Evolutionary conservation across 345 rosid genomes (phyloP), one percentile per base, ranked within the genome.

Genomic region (Punica granatum): DNA sequence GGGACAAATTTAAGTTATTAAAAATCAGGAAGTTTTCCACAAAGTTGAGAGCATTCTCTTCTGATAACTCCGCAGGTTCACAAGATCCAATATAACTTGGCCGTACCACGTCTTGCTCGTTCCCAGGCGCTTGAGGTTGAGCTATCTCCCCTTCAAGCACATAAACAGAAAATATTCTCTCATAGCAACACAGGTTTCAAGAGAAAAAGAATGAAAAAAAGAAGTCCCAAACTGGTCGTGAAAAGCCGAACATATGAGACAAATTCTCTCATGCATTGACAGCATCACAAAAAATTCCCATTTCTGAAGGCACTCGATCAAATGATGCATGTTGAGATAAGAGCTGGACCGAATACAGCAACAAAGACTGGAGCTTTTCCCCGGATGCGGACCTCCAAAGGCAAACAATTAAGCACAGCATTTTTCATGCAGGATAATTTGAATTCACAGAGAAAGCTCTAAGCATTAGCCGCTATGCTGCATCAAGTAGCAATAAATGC

Each of bases 21-120:
- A 46, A 66, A 61, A 59, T 71, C 62, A 88, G 59, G 64, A 85
- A 81, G 0, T 76, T 71, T 58, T 86, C 86, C 59, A 88, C 86
- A 48, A 88, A 88, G 37, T 74, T 77, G 78, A 91, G 90, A 11
- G 90, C 94, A 66, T 64, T 70, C 19, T 75, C 85, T 73, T 84
- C 82, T 4, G 87, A 77, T 60, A 74, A 63, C 70, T 79, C 81
- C 59, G 73, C 81, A 7, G 79, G 82, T 46, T 83, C 90, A 64
- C 76, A 28, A n/a, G 30, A 21, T 62, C 30, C 65, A 35, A 19
- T 15, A 28, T 39, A 9, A 19, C 1, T 62, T 35, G 43, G 16
- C 25, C 12, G 28, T 14, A 14, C 39, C 23, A 39, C 18, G 65
- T 62, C 65, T 11, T 15, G 43, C 26, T 34, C 44, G 13, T 35